A percentile compares a stretch with the other conserved stretches of the same genome.
Conservation (phyloP, 257 asterid genomes). For the Fraxinus anomala region DNA sequence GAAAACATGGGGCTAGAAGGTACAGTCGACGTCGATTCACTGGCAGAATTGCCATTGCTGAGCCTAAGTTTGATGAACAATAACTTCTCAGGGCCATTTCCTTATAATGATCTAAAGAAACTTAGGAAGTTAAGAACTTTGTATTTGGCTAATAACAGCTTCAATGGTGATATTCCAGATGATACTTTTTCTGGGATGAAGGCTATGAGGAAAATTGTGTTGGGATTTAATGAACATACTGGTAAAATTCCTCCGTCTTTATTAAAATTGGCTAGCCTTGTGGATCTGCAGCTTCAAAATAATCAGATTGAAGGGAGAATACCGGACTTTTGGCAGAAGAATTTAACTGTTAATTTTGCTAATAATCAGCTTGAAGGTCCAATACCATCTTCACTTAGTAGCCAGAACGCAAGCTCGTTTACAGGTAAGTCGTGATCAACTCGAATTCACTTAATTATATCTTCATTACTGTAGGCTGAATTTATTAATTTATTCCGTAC, state of each 20-base stretch:
- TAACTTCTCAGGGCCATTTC: constrained; percentile 50
- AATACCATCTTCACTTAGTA: constrained; percentile 41
- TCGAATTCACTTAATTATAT: not conserved
- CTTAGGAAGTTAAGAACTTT: constrained; percentile 47
- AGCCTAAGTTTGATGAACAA: constrained; percentile 58
- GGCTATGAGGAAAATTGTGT: constrained; percentile 43
- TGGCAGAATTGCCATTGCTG: constrained; percentile 35
- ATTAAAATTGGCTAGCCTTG: constrained; percentile 47
- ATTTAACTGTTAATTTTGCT: constrained; percentile 45
- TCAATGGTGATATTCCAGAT: constrained; percentile 54
- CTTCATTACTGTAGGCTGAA: not conserved
- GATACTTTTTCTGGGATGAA: constrained; percentile 56
- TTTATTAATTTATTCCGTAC: not conserved
- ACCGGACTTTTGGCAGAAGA: constrained; percentile 56
- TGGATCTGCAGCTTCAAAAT: constrained; percentile 51
- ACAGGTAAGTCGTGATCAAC: constrained; percentile 38
- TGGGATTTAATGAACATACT: constrained; percentile 41
- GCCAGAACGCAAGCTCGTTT: constrained; percentile 39
- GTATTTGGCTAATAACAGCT: constrained; percentile 51
- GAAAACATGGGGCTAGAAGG: constrained; percentile 57
- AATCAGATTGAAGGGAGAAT: constrained; percentile 50
- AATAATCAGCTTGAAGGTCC: constrained; percentile 53
- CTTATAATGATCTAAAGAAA: constrained; percentile 34
- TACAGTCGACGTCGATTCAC: constrained; percentile 33
- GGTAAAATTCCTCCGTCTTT: constrained; percentile 62